Evolutionary conservation across 306 rosid species (phyloP), one percentile per base, ranked within the genome.

Genomic region (Erythrophleum fordii): DNA sequence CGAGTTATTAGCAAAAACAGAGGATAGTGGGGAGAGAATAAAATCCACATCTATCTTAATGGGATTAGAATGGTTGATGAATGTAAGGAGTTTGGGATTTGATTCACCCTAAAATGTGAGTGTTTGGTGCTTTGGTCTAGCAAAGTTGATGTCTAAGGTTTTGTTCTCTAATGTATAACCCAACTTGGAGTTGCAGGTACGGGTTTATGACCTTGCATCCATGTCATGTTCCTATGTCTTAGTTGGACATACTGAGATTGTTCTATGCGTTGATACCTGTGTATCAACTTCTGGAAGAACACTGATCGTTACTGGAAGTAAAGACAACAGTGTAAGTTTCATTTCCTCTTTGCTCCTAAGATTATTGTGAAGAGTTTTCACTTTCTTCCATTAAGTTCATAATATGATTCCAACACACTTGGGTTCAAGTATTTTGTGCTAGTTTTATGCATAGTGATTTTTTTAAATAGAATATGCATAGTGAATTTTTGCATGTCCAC

Each of bases 211-310:
- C 58, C 85, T 91, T 62, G 90, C 85, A 70, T 87, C 97, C 67
- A 91, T 91, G 99, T 93, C 98, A 65, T 95, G 99, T 85, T 89
- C 92, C 29, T 92, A 89, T 78, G 92, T 95, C 80, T 90, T 95
- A 82, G 84, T 91, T 66, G 99, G 99, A 73, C 97, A 95, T 82
- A 89, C 93, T 22, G 97, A 90, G 73, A 91, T 86, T 42, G 83
- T 91, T 82, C 87, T 95, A 58, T 91, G 98, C 84, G 87, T 95
- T 66, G 99, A 93, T 86, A 91, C 99, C 81, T 93, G 97, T 69
- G 84, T 95, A 65, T 89, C 94, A 72, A 88, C 90, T 77, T 90
- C 86, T 72, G 97, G 97, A 85, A 90, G 85, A 74, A 72, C 92
- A 13, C 82, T 95, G 61, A 85, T 95, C 48, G 91, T 76, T 26